These are phyloP conservation scores for Xylaria sp. DNA, from an alignment of 2,329 filamentous ascomycete genomes.

Conservation along the genomic window DNA sequence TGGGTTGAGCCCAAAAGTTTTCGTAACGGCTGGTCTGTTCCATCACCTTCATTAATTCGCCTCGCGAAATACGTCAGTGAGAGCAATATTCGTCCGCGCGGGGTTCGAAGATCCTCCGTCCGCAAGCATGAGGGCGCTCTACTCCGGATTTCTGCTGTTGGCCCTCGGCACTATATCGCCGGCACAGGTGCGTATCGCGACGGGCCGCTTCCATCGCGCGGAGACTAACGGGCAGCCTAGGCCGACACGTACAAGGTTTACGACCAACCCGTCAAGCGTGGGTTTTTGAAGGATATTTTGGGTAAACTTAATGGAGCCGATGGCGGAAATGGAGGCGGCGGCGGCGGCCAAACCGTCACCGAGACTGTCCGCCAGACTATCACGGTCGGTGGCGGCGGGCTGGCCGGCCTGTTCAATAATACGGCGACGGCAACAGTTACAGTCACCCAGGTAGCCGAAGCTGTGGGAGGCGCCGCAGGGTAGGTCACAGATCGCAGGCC, in stretches of 20 bases:
- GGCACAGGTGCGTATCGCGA: slow-evolving; percentile 32
- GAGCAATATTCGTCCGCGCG: not conserved
- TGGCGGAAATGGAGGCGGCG: not conserved
- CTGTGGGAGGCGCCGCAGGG: slow-evolving; percentile 6
- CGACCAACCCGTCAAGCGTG: slow-evolving; percentile 28
- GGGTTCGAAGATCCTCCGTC: slow-evolving; percentile 1
- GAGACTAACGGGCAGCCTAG: slow-evolving; percentile 19
- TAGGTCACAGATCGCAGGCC: slow-evolving; percentile 29
- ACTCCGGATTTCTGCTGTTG: slow-evolving; percentile 27
- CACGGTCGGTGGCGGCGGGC: slow-evolving; percentile 30
- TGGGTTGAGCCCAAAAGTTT: slow-evolving; percentile 29
- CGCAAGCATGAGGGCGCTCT: slow-evolving; percentile 31
- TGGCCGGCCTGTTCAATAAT: slow-evolving; percentile 18
- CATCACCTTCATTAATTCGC: not conserved
- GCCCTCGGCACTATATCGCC: slow-evolving; percentile 23
- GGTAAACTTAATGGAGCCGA: slow-evolving; percentile 10
- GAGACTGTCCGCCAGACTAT: slow-evolving; percentile 35
- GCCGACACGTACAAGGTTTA: slow-evolving; percentile 23
- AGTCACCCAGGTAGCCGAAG: slow-evolving; percentile 49
- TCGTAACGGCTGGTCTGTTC: slow-evolving; percentile 36
- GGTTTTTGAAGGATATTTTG: slow-evolving; percentile 23
- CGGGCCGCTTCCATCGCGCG: not conserved
- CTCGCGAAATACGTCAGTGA: slow-evolving; percentile 1
- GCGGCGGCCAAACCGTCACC: slow-evolving; percentile 20
- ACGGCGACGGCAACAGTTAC: slow-evolving; percentile 48